A percentile compares a stretch with the other conserved stretches of the same genome.
phyloP scores from a whole-genome alignment of 768 basidiomycete genomes.

The Mrakia hoshinonis region DNA sequence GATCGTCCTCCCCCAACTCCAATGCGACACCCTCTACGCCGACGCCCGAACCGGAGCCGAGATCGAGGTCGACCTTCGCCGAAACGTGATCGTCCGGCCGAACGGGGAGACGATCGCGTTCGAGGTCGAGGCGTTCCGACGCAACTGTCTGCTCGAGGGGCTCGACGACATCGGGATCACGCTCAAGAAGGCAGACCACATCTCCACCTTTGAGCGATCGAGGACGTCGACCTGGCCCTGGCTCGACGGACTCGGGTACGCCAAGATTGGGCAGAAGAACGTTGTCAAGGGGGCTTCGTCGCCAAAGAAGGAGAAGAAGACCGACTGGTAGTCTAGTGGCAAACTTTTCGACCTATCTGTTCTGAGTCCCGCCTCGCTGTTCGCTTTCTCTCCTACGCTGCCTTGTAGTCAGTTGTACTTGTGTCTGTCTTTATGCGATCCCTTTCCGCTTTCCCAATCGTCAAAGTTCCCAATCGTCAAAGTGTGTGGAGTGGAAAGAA shows the following conservation, averaged over 20 bases:
- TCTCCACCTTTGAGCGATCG: slow-evolving; percentile 68
- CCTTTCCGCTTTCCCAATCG: too few species aligned
- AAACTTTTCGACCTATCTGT: too few species aligned
- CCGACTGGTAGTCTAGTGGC: not conserved
- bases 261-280: slow-evolving; percentile 49
- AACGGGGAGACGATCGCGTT: slow-evolving; percentile 72
- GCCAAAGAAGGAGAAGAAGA: not conserved
- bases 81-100: slow-evolving; percentile 57
- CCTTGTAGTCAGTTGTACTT: too few species aligned
- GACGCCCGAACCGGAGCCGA: slow-evolving; percentile 69
- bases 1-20: slow-evolving; percentile 57
- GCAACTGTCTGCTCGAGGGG: slow-evolving; percentile 89
- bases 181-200: slow-evolving; percentile 64
- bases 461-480: too few species aligned
- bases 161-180: slow-evolving; percentile 91
- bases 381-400: too few species aligned
- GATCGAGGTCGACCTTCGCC: slow-evolving; percentile 76
- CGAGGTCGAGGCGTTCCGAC: slow-evolving; percentile 76
- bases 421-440: too few species aligned
- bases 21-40: slow-evolving; percentile 61
- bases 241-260: slow-evolving; percentile 90
- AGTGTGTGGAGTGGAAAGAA: too few species aligned
- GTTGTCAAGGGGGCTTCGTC: not conserved
- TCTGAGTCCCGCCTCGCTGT: too few species aligned
- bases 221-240: slow-evolving; percentile 80